Base-by-base conservation (phyloP, 2,329 filamentous ascomycete genomes). In the Monascus ruber region DNA sequence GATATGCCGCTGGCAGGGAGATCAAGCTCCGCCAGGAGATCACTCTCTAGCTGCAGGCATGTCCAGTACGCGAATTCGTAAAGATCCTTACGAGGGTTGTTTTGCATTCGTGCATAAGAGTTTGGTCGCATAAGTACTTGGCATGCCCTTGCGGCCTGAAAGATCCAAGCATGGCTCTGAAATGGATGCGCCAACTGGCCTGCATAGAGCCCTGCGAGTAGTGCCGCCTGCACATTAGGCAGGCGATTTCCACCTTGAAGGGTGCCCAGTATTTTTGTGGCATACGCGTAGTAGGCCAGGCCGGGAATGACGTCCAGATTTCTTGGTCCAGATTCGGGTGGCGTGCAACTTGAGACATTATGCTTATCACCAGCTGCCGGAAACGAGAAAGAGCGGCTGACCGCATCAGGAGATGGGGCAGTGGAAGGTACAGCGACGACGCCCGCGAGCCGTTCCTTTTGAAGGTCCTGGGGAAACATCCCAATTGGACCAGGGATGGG, bases 291-390 rank as follows among this genome's bases (percentile, higher is more conserved):
- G 57, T 95, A 95, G 26, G 87, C 83, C 42, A 96, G 68, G 0
- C 91, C 91, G 0, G 91, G 89, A 44, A 95, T 83, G 5, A 83
- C 74, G 52, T 96, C 87, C 37, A 91, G 72, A 54, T 94, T 94
- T 49, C 74, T 71, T 38, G 61, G 45, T 9, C 50, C 43, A 4
- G 17, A 17, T 17, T 41, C 46, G 6, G 42, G 26, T 32, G 47
- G 45, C 26, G 33, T 39, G 37, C 38, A 35, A 9, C 34, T 47
- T 47, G 4, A 46, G 39, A 25, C 45, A 39, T 33, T 31, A 37
- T 4, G 33, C 33, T 7, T 25, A 46, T 35, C 40, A 50, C 32
- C 44, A 42, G 11, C 43, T 37, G 8, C 46, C 44, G 24, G 49
- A 44, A 5, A 52, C 17, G 42, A 7, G 45, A 47, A 25, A 41